A percentile compares a stretch with the other conserved stretches of the same genome.
Evolutionary conservation across 768 basidiomycete genomes (phyloP).

Genomic region (Tylopilus intermedius): DNA sequence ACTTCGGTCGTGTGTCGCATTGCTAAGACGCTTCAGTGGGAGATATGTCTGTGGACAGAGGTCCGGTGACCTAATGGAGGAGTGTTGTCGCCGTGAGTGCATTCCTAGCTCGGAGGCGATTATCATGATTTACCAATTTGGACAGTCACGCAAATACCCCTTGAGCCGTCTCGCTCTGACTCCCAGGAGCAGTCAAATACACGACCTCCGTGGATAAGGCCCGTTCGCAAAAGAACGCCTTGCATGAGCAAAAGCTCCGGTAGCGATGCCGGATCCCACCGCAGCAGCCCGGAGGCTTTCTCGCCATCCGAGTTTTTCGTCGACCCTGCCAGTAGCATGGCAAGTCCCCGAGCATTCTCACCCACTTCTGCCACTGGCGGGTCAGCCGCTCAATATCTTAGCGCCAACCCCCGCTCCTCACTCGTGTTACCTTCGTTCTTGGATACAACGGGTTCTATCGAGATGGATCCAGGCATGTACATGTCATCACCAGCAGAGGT

Average conservation of each 20-base stretch:
- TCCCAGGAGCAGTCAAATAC: slow-evolving; percentile 41
- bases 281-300: slow-evolving; percentile 59
- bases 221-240: slow-evolving; percentile 74
- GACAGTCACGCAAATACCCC: slow-evolving; percentile 78
- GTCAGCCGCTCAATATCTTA: slow-evolving; percentile 23
- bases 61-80: slow-evolving; percentile 90
- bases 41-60: slow-evolving; percentile 89
- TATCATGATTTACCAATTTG: slow-evolving; percentile 10
- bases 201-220: slow-evolving; percentile 85
- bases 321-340: slow-evolving; percentile 33
- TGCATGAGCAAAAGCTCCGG: slow-evolving; percentile 39
- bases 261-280: slow-evolving; percentile 43
- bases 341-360: slow-evolving; percentile 23
- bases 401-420: slow-evolving; percentile 21
- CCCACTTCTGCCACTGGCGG: slow-evolving; percentile 15
- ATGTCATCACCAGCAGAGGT: slow-evolving; percentile 54
- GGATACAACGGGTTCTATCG: slow-evolving; percentile 34
- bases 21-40: slow-evolving; percentile 85
- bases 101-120: not conserved
- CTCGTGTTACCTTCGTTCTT: slow-evolving; percentile 24
- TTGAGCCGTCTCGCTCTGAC: slow-evolving; percentile 62
- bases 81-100: slow-evolving; percentile 80
- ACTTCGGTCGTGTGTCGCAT: slow-evolving; percentile 79
- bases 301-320: slow-evolving; percentile 61
- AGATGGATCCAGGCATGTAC: slow-evolving; percentile 48